Conservation (phyloP, 2,329 filamentous ascomycete genomes). For the Fusarium napiforme region DNA sequence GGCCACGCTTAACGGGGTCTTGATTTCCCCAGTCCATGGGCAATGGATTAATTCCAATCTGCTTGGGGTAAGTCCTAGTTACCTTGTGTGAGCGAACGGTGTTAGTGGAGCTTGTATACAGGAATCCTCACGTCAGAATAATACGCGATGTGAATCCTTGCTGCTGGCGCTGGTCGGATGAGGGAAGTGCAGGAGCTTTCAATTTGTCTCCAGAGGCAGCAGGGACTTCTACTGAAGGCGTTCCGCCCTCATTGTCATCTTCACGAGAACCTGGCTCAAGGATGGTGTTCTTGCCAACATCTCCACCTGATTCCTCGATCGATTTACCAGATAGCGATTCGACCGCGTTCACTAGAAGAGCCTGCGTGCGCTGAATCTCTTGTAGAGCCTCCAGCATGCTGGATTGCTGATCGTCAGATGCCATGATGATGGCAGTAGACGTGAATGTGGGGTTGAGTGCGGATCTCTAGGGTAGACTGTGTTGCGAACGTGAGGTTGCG, state of each 20-base stretch:
- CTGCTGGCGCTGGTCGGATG: slow-evolving; percentile 54
- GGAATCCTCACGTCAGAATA: slow-evolving; percentile 61
- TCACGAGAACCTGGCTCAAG: slow-evolving; percentile 21
- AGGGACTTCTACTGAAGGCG: slow-evolving; percentile 23
- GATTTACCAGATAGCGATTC: slow-evolving; percentile 52
- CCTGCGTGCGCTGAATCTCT: slow-evolving; percentile 57
- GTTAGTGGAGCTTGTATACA: background rate
- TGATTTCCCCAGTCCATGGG: slow-evolving; percentile 86
- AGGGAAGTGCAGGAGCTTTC: slow-evolving; percentile 41
- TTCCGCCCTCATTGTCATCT: slow-evolving; percentile 9
- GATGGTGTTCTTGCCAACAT: slow-evolving; percentile 13
- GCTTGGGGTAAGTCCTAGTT: slow-evolving; percentile 83
- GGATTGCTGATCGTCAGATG: slow-evolving; percentile 32
- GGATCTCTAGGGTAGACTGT: slow-evolving; percentile 26
- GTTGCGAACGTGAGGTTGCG: background rate
- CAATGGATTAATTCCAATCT: slow-evolving; percentile 93
- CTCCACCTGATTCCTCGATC: slow-evolving; percentile 23
- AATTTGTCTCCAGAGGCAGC: slow-evolving; percentile 27
- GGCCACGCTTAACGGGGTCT: slow-evolving; percentile 80
- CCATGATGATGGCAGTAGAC: slow-evolving; percentile 37
- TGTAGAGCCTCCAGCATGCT: slow-evolving; percentile 48
- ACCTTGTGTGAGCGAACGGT: slow-evolving; percentile 16
- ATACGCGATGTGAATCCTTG: slow-evolving; percentile 64
- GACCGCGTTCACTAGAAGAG: slow-evolving; percentile 54
- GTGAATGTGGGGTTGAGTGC: background rate